phyloP scores from a whole-genome alignment of 108 stramenopile species.

The Cyclotella choctawhatcheeana region DNA sequence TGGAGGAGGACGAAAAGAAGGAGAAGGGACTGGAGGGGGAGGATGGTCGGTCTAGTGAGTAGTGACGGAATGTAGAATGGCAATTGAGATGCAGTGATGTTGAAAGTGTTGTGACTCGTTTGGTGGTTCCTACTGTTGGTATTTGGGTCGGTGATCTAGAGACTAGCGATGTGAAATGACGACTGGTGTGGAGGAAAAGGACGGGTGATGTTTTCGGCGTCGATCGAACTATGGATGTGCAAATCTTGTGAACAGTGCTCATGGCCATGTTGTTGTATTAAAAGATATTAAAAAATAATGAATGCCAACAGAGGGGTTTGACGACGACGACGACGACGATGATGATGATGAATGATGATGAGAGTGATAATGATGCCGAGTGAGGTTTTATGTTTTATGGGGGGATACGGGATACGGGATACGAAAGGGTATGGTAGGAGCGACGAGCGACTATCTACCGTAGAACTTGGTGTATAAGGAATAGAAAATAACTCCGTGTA shows the following conservation, averaged over 20 bases:
- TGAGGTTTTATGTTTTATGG: too few species aligned
- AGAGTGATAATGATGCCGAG: too few species aligned
- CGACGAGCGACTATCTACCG: too few species aligned
- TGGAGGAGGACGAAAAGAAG: slow-evolving; percentile 21
- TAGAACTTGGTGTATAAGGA: too few species aligned
- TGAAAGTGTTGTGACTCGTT: background rate
- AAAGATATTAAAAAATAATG: too few species aligned
- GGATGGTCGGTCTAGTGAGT: slow-evolving; percentile 49
- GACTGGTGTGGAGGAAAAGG: background rate
- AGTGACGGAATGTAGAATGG: slow-evolving; percentile 20
- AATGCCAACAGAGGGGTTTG: too few species aligned
- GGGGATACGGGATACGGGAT: too few species aligned
- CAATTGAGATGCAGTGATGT: background rate
- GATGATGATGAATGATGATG: too few species aligned
- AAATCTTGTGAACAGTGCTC: slow-evolving; percentile 20
- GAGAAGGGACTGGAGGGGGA: slow-evolving; percentile 33
- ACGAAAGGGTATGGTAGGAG: too few species aligned
- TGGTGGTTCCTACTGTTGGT: too few species aligned
- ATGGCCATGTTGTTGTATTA: background rate
- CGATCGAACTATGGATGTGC: slow-evolving; percentile 13
- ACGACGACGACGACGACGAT: too few species aligned
- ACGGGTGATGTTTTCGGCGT: background rate
- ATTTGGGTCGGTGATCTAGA: slow-evolving; percentile 2
- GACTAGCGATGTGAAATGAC: background rate
- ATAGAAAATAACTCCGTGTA: too few species aligned